Evolutionary conservation across 2,329 filamentous ascomycete species (phyloP).

Genomic region (Exophiala alcalophila): DNA sequence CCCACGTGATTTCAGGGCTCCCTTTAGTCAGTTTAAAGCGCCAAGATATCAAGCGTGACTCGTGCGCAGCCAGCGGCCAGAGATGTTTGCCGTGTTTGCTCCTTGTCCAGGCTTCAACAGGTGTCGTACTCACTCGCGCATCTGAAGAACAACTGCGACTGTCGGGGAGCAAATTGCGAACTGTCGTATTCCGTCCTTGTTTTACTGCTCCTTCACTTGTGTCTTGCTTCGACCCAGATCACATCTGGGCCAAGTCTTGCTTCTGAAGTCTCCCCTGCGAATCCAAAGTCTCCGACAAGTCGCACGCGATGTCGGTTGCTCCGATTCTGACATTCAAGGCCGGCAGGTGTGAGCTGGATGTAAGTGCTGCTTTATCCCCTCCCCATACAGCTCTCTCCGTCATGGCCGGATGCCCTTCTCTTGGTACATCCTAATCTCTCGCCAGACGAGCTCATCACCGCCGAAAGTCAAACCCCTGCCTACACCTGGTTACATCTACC

Average conservation of each 20-base stretch:
- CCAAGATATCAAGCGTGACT: too few species aligned
- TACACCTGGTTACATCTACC: constrained; percentile 82
- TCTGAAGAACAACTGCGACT: too few species aligned
- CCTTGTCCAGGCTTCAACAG: constrained; percentile 4
- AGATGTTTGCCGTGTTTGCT: constrained; percentile 12
- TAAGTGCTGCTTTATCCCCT: constrained; percentile 45
- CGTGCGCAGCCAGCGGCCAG: neutral
- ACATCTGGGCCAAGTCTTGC: too few species aligned
- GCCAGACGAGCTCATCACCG: constrained; percentile 44
- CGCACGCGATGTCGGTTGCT: constrained; percentile 67
- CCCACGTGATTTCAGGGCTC: too few species aligned
- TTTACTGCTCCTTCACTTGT: too few species aligned
- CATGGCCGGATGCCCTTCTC: too few species aligned
- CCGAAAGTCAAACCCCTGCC: constrained; percentile 70
- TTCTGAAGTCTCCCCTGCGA: neutral
- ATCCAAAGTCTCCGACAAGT: constrained; percentile 2
- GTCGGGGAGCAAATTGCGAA: too few species aligned
- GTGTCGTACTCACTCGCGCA: neutral
- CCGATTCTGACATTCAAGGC: constrained; percentile 97
- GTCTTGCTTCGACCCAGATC: too few species aligned
- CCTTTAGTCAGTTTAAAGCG: too few species aligned
- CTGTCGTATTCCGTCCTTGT: too few species aligned
- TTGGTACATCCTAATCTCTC: too few species aligned
- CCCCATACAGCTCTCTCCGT: neutral
- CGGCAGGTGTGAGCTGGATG: constrained; percentile 80